phyloP scores from a whole-genome alignment of 192 early-diverging fungal genomes.

The Coemansia sp. region DNA sequence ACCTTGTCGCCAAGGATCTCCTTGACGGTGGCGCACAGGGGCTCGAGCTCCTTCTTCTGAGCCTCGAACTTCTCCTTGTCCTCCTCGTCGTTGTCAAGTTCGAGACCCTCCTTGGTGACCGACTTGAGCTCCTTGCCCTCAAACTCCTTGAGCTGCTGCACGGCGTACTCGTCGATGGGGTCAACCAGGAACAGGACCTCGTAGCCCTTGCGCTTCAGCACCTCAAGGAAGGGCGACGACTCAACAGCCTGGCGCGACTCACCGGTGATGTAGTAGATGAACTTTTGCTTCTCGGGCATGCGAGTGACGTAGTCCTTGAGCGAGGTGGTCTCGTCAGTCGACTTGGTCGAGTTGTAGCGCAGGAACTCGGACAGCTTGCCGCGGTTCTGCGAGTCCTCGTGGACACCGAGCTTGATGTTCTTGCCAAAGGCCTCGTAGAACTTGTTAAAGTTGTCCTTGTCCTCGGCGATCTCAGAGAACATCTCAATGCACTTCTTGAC shows the following conservation, averaged over 20 bases:
- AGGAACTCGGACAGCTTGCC: constrained; percentile 95
- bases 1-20: constrained; percentile 99
- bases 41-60: constrained; percentile 88
- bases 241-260: constrained; percentile 92
- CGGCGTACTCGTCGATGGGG: constrained; percentile 99
- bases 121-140: constrained; percentile 99
- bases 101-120: constrained; percentile 98
- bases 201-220: constrained; percentile 98
- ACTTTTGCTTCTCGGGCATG: constrained; percentile 99
- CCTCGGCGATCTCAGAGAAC: constrained; percentile 95
- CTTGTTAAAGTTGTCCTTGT: constrained; percentile 98
- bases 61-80: constrained; percentile 96
- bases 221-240: constrained; percentile 97
- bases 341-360: constrained; percentile 99
- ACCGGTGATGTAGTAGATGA: constrained; percentile 99
- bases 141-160: constrained; percentile 98
- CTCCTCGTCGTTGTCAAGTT: constrained; percentile 98
- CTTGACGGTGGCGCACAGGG: constrained; percentile 93
- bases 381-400: constrained; percentile 98
- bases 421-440: constrained; percentile 99
- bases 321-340: constrained; percentile 94
- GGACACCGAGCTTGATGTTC: constrained; percentile 99
- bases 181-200: constrained; percentile 99
- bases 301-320: constrained; percentile 99
- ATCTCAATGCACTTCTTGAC: constrained; percentile 99